Evolutionary conservation across 2,329 filamentous ascomycete species (phyloP).

Genomic region (Pyricularia grisea): DNA sequence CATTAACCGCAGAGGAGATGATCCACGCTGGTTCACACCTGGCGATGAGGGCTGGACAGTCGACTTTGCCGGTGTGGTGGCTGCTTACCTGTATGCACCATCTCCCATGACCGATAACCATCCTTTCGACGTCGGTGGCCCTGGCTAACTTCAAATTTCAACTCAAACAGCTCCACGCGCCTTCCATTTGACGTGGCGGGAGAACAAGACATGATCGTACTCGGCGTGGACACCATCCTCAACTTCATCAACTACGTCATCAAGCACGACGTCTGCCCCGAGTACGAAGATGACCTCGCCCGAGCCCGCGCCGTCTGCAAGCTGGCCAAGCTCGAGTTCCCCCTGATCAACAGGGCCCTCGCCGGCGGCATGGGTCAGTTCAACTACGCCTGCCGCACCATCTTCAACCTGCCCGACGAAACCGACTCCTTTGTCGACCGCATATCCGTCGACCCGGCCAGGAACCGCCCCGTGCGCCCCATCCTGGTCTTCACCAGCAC

Average conservation of each 20-base stretch:
- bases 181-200: slow-evolving; percentile 48
- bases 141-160: not conserved
- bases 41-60: slow-evolving; percentile 56
- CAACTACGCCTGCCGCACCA: slow-evolving; percentile 62
- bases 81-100: slow-evolving; percentile 63
- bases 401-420: slow-evolving; percentile 41
- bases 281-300: slow-evolving; percentile 60
- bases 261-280: slow-evolving; percentile 76
- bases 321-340: slow-evolving; percentile 57
- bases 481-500: not conserved
- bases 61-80: slow-evolving; percentile 70
- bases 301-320: slow-evolving; percentile 59
- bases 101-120: not conserved
- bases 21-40: slow-evolving; percentile 40
- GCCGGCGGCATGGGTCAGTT: slow-evolving; percentile 63
- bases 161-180: slow-evolving; percentile 36
- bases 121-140: not conserved
- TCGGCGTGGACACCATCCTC: slow-evolving; percentile 58
- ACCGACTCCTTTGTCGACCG: slow-evolving; percentile 14
- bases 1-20: slow-evolving; percentile 32
- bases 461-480: slow-evolving; percentile 32
- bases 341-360: slow-evolving; percentile 42
- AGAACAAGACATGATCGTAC: slow-evolving; percentile 42
- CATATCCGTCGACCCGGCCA: slow-evolving; percentile 24
- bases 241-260: slow-evolving; percentile 88